Base-by-base conservation (phyloP, 352 stramenopile species). In the Pythium monospermum region DNA sequence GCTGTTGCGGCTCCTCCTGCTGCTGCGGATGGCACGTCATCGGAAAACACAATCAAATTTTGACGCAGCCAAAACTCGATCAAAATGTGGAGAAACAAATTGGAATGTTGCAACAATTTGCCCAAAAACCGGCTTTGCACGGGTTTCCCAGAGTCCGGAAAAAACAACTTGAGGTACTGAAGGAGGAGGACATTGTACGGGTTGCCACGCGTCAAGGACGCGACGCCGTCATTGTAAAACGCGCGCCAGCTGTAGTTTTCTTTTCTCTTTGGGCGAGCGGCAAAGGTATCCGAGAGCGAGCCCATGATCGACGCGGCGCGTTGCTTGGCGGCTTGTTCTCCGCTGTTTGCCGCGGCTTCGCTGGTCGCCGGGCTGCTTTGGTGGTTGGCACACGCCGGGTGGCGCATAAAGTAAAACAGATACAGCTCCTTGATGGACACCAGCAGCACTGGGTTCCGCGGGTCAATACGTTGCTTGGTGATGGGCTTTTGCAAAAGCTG, bases 61-160 rank as follows among this genome's bases (percentile, higher is more conserved):
- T 94, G 84, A n/a, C 76, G 78, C 39, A 94, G 66, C 84, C 84
- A 94, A 43, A 91, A 90, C 52, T 94, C 84, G 19, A 94, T 91
- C 35, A 93, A 49, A 33, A 88, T 81, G 50, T 93, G 80, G 22
- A 94, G 66, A 54, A 94, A 93, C 3, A 92, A 65, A 57, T 83
- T 91, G 27, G 80, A 81, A 51, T 83, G 61, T 57, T 92, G 80
- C 25, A 89, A 53, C 30, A 89, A 57, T 49, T 88, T 91, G 66
- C 68, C 76, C 25, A 87, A 76, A 49, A 91, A 90, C 19, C 81
- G 80, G 53, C 81, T 91, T 48, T 81, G 72, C 25, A 85, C 76
- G 1, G 71, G 66, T 35, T 67, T 67, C 26, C 48, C 72, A 18
- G 55, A 85, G 53, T 90, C 79, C 1, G 82, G 80, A 27, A 93